Conservation (phyloP, 1,139 yeast species). For the Suhomyces maxii region DNA sequence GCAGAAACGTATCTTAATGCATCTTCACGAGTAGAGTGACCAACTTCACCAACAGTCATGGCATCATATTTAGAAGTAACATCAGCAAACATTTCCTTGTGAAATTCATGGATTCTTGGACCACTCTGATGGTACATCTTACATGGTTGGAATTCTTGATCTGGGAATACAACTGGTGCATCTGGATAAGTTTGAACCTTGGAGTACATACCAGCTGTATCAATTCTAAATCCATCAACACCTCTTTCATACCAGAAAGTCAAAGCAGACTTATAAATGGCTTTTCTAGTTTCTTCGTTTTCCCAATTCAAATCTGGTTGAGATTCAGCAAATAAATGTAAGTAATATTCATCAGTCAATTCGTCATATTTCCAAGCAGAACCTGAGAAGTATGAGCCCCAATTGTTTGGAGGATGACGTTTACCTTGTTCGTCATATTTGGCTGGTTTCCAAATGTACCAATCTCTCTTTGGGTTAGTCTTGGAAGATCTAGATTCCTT, state of each 20-base stretch:
- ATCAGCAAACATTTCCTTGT: slow-evolving; percentile 22
- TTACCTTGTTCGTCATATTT: slow-evolving; percentile 21
- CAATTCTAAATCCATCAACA: slow-evolving; percentile 27
- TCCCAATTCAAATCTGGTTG: slow-evolving; percentile 31
- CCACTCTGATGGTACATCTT: slow-evolving; percentile 20
- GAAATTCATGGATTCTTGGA: slow-evolving; percentile 26
- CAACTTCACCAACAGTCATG: slow-evolving; percentile 28
- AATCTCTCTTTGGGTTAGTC: slow-evolving; percentile 25
- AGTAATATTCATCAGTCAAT: slow-evolving; percentile 24
- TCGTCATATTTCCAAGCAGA: slow-evolving; percentile 28
- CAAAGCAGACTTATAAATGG: slow-evolving; percentile 23
- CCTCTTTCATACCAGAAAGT: slow-evolving; percentile 26
- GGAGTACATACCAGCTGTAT: slow-evolving; percentile 26
- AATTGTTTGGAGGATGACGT: slow-evolving; percentile 27
- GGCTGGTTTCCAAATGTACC: slow-evolving; percentile 27
- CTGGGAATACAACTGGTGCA: slow-evolving; percentile 24
- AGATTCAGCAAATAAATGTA: slow-evolving; percentile 23
- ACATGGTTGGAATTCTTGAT: slow-evolving; percentile 19
- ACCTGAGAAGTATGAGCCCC: slow-evolving; percentile 25
- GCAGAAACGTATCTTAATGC: slow-evolving; percentile 25
- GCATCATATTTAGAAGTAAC: slow-evolving; percentile 24
- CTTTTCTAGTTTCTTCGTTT: slow-evolving; percentile 23
- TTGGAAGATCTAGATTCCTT: slow-evolving; percentile 25
- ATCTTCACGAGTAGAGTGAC: slow-evolving; percentile 22
- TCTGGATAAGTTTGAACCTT: slow-evolving; percentile 23